Base-by-base conservation (phyloP, 2,329 filamentous ascomycete species). In the Dactylellina haptotyla region DNA sequence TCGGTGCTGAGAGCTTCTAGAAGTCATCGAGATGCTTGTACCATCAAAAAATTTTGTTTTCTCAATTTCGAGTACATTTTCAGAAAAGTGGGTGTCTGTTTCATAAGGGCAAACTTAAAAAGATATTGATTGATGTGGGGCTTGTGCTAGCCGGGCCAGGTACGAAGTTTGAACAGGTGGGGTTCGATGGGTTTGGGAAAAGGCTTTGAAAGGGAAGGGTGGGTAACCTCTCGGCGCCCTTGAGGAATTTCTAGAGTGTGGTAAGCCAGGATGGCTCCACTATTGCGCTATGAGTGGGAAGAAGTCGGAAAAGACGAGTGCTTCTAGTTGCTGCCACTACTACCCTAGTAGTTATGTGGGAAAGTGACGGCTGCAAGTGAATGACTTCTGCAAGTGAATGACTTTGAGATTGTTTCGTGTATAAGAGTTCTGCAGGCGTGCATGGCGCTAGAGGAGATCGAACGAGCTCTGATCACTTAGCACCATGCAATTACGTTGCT, bases 61-160 rank as follows among this genome's bases (percentile, higher is more conserved):
- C 69, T 73, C 69, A 66, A 39, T 66, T 73, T 73, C 61, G 18
- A 45, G 56, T 66, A 66, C 69, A 56, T 45, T 66, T 73, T 66
- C 30, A 51, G 61, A 54, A 39, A 56, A 65, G 69, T 73, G 30
- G 63, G 46, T 43, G 43, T 16, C 20, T 61, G 69, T 73, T 73
- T 73, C 69, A 73, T 66, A 66, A 73, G 61, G 48, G 69, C 69
- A 73, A 73, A 73, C 69, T 66, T 39, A 5, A 28, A 53, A 64
- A 59, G 51, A n/a, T n/a, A n/a, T 20, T 43, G 53, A 54, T 30
- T 37, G 30, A 66, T 39, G 69, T 73, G 69, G 61, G 69, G 59
- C 48, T 18, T 32, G 50, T 20, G n/a, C n/a, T n/a, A n/a, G n/a
- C 32, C 34, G 32, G 59, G 54, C 37, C 53, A 48, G 67, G 59